Base-by-base conservation (phyloP, 345 rosid genomes). In the Citrus unshiu region DNA sequence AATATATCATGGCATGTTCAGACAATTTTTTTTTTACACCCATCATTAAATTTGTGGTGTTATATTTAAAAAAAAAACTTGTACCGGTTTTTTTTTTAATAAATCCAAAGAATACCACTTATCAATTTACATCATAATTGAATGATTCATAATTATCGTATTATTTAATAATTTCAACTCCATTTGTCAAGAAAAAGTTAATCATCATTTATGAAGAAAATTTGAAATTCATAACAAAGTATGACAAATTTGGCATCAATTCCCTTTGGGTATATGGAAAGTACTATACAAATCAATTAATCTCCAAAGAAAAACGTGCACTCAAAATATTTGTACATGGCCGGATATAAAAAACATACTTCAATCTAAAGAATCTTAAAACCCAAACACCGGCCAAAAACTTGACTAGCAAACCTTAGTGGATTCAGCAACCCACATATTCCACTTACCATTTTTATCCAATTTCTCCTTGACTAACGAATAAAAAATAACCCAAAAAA, bases 221-320 rank as follows among this genome's bases (percentile, higher is more conserved):
- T 4, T 54, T 54, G 58, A 68, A 46, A 35, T 46, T 72, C 3
- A 22, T 29, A 30, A 34, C 21, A 10, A 72, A 72, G 1, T 8
- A n/a, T 10, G 63, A 34, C 5, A 27, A 10, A 32, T 54, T 71
- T 21, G 40, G 51, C 3, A 2, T 72, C 58, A 30, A 57, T n/a
- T 16, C 39, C 60, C 39, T 49, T 27, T 70, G 51, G 73, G 14
- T 9, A 24, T 3, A 25, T 54, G 60, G 61, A 10, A 51, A 71
- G 13, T 8, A 16, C 19, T 10, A n/a, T 46, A 13, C 51, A 46
- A 46, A 46, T 13, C 6, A 65, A 60, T 8, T 65, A 39, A 80
- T 13, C 21, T 35, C n/a, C n/a, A n/a, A n/a, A n/a, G n/a, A 59
- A 71, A 13, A 51, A 51, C 76, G 81, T 78, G 73, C 49, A 74